Evolutionary conservation across 768 basidiomycete species (phyloP), one percentile per base, ranked within the genome.

Genomic region (Neoboletus brunneissimus): DNA sequence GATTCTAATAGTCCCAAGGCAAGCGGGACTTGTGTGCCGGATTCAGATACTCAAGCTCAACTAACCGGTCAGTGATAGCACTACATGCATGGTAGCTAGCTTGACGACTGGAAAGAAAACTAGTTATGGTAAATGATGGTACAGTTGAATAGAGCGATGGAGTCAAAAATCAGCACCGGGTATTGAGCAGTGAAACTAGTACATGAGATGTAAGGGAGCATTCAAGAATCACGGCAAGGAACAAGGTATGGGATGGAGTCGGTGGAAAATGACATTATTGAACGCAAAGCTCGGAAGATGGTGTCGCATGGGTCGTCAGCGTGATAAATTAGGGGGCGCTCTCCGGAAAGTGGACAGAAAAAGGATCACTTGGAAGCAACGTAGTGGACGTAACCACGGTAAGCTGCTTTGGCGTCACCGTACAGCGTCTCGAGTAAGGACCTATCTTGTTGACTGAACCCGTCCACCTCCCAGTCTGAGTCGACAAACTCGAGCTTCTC

Each of bases 401-500:
- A 71, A 13, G 71, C 71, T 13, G 58, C 55, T 12, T 60, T 58
- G 11, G 69, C 51, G 32, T 71, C 67, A 0, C 59, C 53, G 2
- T 57, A 69, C 16, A 72, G 56, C 4, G 64, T 69, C 45, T 58
- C 38, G 16, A 72, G 61, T 11, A 71, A 48, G 4, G 43, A 38
- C 16, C 22, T 61, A 20, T 71, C 71, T 42, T 62, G 43, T 5
- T 25, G 22, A 13, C 5, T 57, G 35, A 69, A 59, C 40, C 15
- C 57, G 2, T 38, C 25, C 25, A 67, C 11, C 12, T 71, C 61
- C 71, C 58, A 67, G 25, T 72, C 67, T 2, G 51, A 20, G 1
- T 51, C 41, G 5, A 29, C 41, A 32, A 71, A 73, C 16, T 62
- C 54, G 25, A 73, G 55, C 44, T 64, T 64, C 37, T 72, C 62